Evolutionary conservation across 768 basidiomycete genomes (phyloP).

Genomic region (Mycena latifolia): DNA sequence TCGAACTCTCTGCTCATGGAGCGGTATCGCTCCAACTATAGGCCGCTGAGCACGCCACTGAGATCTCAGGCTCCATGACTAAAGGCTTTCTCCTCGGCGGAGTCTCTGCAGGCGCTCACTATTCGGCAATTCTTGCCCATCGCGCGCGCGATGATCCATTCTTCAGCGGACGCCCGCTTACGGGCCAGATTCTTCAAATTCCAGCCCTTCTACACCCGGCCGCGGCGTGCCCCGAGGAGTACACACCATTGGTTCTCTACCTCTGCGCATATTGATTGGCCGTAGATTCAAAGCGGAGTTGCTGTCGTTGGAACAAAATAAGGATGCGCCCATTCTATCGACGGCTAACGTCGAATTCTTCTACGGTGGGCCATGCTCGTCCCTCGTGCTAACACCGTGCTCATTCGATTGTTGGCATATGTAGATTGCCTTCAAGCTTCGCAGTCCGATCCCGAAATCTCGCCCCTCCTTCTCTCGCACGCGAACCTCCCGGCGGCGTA

Average conservation of each 20-base stretch:
- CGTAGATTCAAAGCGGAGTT: background rate
- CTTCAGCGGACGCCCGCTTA: too few relatives aligned
- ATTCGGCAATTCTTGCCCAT: slow-evolving; percentile 1
- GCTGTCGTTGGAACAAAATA: slow-evolving; percentile 9
- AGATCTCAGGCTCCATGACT: background rate
- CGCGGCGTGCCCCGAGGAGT: background rate
- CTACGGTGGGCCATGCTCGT: background rate
- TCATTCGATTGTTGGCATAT: background rate
- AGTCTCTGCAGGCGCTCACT: background rate
- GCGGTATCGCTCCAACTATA: too few relatives aligned
- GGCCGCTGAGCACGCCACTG: background rate
- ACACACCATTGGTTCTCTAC: background rate
- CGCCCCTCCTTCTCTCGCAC: background rate
- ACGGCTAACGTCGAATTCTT: background rate
- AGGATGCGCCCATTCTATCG: background rate
- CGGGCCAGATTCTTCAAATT: slow-evolving; percentile 5
- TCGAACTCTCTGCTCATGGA: too few relatives aligned
- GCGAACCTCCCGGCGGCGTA: background rate
- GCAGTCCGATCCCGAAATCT: background rate
- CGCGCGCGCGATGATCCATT: slow-evolving; percentile 7
- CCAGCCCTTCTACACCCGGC: background rate
- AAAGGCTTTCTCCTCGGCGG: slow-evolving; percentile 16
- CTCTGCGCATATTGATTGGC: background rate
- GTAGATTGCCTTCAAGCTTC: slow-evolving; percentile 1
- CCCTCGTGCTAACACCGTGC: too few relatives aligned